These are phyloP conservation scores for Rhodotorula mucilaginosa DNA, from an alignment of 1,284 basidiomycete genomes.

Conservation along the genomic window DNA sequence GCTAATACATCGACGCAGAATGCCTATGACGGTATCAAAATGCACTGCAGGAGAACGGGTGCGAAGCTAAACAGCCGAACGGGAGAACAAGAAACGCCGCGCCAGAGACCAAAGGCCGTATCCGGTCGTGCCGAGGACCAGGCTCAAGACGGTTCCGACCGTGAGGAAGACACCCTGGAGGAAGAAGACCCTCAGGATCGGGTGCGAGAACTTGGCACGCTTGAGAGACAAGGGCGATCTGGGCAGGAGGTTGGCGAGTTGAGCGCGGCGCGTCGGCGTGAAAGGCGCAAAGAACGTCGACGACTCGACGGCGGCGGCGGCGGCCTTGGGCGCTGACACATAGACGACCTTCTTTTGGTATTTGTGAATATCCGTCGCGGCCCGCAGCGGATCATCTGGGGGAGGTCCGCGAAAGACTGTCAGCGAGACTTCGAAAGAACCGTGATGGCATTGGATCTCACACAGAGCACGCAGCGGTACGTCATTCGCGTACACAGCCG, in stretches of 20 bases:
- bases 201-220: conserved; percentile 3
- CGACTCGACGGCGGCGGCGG: not conserved
- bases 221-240: not conserved
- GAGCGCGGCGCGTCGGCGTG: conserved; percentile 10
- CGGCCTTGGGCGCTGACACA: not conserved
- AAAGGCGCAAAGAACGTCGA: conserved; percentile 13
- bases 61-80: not conserved
- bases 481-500: conserved; percentile 3
- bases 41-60: too few relatives aligned
- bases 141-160: conserved; percentile 3
- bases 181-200: conserved; percentile 16
- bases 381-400: conserved; percentile 1
- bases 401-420: not conserved
- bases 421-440: not conserved
- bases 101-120: conserved; percentile 1
- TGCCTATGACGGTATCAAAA: too few relatives aligned
- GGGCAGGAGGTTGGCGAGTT: not conserved
- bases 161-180: conserved; percentile 17
- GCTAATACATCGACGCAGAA: too few relatives aligned
- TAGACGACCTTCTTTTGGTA: not conserved
- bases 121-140: conserved; percentile 4
- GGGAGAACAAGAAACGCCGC: not conserved
- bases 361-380: not conserved
- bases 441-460: too few relatives aligned
- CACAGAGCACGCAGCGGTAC: conserved; percentile 8